Percentiles rank a stretch among this genome's conserved stretches.
Conservation (phyloP, 2,329 filamentous ascomycete genomes). For the Diaporthe amygdali region DNA sequence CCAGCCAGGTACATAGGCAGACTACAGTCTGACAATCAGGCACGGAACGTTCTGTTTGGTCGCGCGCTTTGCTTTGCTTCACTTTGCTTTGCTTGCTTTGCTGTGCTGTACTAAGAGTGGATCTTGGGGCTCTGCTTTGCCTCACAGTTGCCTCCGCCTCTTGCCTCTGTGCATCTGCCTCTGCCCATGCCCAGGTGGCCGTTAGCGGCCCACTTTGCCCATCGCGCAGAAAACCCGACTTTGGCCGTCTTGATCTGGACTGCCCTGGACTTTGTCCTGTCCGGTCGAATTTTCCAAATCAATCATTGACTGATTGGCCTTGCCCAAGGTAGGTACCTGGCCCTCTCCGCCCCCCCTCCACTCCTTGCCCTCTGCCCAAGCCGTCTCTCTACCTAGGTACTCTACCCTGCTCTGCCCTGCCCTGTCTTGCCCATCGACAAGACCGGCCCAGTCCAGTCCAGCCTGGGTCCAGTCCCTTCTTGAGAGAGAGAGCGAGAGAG, state of each 20-base stretch:
- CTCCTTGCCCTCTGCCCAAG: no score
- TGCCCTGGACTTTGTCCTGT: neutral
- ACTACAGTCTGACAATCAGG: no score
- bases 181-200: neutral
- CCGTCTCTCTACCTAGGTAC: neutral
- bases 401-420: neutral
- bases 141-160: neutral
- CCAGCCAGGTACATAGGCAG: neutral
- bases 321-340: neutral
- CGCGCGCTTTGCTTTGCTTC: neutral
- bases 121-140: constrained; percentile 7
- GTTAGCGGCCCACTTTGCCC: constrained; percentile 17
- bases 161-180: neutral
- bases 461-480: neutral
- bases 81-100: neutral
- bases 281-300: neutral
- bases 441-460: no score
- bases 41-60: neutral
- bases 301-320: neutral
- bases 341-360: neutral
- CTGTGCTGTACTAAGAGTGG: neutral
- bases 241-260: constrained; percentile 10
- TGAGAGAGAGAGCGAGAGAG: neutral
- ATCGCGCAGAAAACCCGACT: neutral
- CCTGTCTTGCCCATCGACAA: no score